Evolutionary conservation across 1,139 yeast genomes (phyloP).

Genomic region (Meyerozyma smithsonii): DNA sequence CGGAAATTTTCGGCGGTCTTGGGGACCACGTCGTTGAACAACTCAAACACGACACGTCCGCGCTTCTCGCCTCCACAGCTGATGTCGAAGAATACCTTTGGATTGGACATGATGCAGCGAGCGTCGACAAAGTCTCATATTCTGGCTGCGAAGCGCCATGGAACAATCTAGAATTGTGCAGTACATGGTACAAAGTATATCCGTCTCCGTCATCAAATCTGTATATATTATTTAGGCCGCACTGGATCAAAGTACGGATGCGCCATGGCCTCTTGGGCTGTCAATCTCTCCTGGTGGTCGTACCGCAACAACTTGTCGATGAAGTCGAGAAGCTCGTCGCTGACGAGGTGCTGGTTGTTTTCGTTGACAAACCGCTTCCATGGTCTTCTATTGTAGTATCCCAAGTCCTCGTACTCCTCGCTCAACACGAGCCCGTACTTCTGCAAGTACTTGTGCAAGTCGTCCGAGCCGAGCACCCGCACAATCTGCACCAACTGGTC

Average conservation of each 20-base stretch:
- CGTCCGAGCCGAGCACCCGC: conserved; percentile 70
- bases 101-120: conserved; percentile 1
- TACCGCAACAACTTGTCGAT: conserved; percentile 62
- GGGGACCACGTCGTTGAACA: conserved; percentile 80
- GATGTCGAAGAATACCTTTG: conserved; percentile 69
- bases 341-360: conserved; percentile 49
- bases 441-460: conserved; percentile 51
- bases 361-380: conserved; percentile 58
- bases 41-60: conserved; percentile 74
- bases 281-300: conserved; percentile 70
- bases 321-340: conserved; percentile 60
- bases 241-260: conserved; percentile 46
- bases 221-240: conserved; percentile 1
- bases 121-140: not conserved
- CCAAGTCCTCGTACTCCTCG: conserved; percentile 64
- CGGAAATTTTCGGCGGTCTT: conserved; percentile 92
- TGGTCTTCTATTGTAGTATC: conserved; percentile 61
- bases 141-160: not conserved
- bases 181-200: not conserved
- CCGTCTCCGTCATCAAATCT: not conserved
- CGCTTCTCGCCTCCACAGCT: conserved; percentile 58
- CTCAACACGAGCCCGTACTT: conserved; percentile 62
- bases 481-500: conserved; percentile 80
- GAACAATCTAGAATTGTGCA: not conserved
- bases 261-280: conserved; percentile 70